Evolutionary conservation across 306 rosid genomes (phyloP).

Genomic region (Medicago arabica): DNA sequence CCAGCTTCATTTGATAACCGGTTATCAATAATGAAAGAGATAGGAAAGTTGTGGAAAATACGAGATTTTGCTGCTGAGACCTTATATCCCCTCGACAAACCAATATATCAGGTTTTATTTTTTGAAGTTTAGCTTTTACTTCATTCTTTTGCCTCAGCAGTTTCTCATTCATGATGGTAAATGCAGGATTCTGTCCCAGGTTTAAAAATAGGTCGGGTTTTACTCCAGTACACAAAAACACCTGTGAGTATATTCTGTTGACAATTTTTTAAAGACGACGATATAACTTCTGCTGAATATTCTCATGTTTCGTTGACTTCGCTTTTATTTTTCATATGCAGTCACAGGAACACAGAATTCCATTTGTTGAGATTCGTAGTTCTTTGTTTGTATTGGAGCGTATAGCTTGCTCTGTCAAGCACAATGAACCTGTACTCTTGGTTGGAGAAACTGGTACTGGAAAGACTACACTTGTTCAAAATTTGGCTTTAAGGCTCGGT

Average conservation of each 20-base stretch:
- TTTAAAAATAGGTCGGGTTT: slow-evolving; percentile 79
- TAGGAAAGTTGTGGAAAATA: slow-evolving; percentile 72
- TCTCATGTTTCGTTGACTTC: slow-evolving; percentile 16
- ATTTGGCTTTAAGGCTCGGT: slow-evolving; percentile 82
- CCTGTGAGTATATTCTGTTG: slow-evolving; percentile 56
- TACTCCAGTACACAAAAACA: slow-evolving; percentile 51
- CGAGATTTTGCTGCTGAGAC: slow-evolving; percentile 61
- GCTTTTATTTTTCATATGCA: slow-evolving; percentile 52
- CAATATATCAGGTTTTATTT: slow-evolving; percentile 69
- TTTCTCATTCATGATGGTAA: slow-evolving; percentile 47
- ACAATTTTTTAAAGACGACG: slow-evolving; percentile 7
- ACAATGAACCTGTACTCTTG: slow-evolving; percentile 90
- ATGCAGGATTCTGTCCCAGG: slow-evolving; percentile 68
- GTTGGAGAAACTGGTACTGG: slow-evolving; percentile 99
- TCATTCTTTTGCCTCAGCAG: slow-evolving; percentile 24
- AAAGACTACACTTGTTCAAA: slow-evolving; percentile 94
- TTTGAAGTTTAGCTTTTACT: slow-evolving; percentile 18
- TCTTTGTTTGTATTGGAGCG: slow-evolving; percentile 80
- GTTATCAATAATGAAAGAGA: slow-evolving; percentile 67
- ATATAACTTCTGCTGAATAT: not conserved
- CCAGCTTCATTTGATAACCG: slow-evolving; percentile 69
- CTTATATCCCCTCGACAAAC: slow-evolving; percentile 73
- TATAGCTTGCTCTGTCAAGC: slow-evolving; percentile 81
- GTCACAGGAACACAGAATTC: slow-evolving; percentile 47
- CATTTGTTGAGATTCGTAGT: slow-evolving; percentile 80